These are phyloP conservation scores for Ganoderma lingzhi DNA, from an alignment of 1,284 basidiomycete species.

Conservation along the genomic window DNA sequence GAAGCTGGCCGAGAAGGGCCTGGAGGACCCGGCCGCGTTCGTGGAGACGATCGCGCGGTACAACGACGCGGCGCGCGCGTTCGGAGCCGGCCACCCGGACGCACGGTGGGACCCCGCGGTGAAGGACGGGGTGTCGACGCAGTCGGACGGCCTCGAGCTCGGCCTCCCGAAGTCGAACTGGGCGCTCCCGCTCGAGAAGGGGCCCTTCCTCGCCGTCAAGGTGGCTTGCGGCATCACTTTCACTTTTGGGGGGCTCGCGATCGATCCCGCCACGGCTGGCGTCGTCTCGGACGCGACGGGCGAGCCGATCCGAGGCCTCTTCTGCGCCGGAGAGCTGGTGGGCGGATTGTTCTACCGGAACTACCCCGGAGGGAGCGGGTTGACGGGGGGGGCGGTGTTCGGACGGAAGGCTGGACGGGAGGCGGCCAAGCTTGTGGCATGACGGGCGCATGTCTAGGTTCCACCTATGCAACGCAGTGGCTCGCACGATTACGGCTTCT, in stretches of 20 bases:
- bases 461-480: background rate
- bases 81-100: slow-evolving; percentile 46
- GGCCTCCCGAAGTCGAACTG: slow-evolving; percentile 61
- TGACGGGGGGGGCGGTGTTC: slow-evolving; percentile 74
- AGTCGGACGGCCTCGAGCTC: slow-evolving; percentile 45
- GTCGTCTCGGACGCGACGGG: slow-evolving; percentile 56
- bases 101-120: slow-evolving; percentile 64
- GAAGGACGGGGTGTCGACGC: slow-evolving; percentile 67
- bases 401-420: slow-evolving; percentile 64
- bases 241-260: slow-evolving; percentile 72
- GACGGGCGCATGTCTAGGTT: background rate
- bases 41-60: slow-evolving; percentile 56
- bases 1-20: slow-evolving; percentile 53
- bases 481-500: slow-evolving; percentile 1
- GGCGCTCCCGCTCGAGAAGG: slow-evolving; percentile 60
- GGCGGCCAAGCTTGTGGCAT: slow-evolving; percentile 4
- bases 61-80: slow-evolving; percentile 55
- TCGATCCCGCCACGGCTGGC: slow-evolving; percentile 60
- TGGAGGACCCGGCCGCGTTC: slow-evolving; percentile 52
- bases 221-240: slow-evolving; percentile 76
- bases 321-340: slow-evolving; percentile 73
- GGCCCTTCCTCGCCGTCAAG: slow-evolving; percentile 70
- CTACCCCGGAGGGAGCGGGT: slow-evolving; percentile 74
- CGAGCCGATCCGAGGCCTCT: slow-evolving; percentile 58
- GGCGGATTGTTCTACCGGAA: slow-evolving; percentile 69